Percentiles rank a stretch among this genome's conserved stretches.
phyloP scores from a whole-genome alignment of 129 eudicot species.

The Helianthus tuberosus region DNA sequence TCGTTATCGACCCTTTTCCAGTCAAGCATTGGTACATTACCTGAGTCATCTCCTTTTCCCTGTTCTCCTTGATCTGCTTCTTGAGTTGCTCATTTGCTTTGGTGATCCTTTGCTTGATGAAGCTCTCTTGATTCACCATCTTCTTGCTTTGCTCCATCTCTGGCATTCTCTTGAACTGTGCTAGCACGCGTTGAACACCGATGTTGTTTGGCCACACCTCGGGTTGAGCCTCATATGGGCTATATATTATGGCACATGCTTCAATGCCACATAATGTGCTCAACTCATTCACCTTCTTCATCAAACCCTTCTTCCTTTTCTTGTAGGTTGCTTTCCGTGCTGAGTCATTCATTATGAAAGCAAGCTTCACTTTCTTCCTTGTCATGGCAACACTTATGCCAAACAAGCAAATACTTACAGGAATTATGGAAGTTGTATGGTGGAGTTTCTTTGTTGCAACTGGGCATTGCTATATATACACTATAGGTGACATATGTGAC shows the following conservation, averaged over 20 bases:
- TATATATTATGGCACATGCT: slow-evolving; percentile 39
- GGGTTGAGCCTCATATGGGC: slow-evolving; percentile 32
- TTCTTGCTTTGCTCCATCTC: slow-evolving; percentile 50
- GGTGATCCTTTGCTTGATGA: slow-evolving; percentile 37
- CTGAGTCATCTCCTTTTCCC: slow-evolving; percentile 55
- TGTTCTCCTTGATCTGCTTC: slow-evolving; percentile 43
- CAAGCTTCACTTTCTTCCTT: slow-evolving; percentile 44
- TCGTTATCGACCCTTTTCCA: slow-evolving; percentile 48
- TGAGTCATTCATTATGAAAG: slow-evolving; percentile 34
- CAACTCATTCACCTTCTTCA: slow-evolving; percentile 48
- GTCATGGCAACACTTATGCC: slow-evolving; percentile 26
- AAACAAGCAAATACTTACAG: slow-evolving; percentile 24
- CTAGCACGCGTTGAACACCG: slow-evolving; percentile 30
- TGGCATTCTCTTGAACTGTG: slow-evolving; percentile 40
- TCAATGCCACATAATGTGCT: slow-evolving; percentile 39
- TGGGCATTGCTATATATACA: slow-evolving; percentile 33
- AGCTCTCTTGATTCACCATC: slow-evolving; percentile 45
- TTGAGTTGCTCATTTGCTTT: slow-evolving; percentile 38
- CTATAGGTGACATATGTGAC: not conserved
- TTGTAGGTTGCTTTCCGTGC: slow-evolving; percentile 44
- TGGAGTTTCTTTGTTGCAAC: slow-evolving; percentile 28
- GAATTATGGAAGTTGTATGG: slow-evolving; percentile 32
- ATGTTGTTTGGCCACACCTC: slow-evolving; percentile 41
- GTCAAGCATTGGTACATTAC: slow-evolving; percentile 55
- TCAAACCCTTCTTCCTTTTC: slow-evolving; percentile 47